Evolutionary conservation across 2,329 filamentous ascomycete genomes (phyloP), one percentile per base, ranked within the genome.

Genomic region (Paracoccidioides lutzii): DNA sequence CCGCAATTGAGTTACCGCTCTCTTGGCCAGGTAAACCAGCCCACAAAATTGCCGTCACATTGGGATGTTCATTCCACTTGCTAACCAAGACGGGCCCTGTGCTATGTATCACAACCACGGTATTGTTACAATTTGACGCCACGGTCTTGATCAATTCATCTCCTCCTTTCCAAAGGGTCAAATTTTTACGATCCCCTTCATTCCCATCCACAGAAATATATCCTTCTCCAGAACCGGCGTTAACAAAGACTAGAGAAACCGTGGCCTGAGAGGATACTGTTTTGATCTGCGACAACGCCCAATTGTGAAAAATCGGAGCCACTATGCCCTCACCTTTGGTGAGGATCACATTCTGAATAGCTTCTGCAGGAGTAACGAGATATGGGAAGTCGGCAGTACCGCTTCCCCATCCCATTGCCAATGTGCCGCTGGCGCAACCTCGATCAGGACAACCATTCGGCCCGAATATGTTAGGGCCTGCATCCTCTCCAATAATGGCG

Each of bases 31-130:
- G 85, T 44, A 90, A 74, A 63, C 85, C 85, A 48, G 85, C 85
- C 79, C 84, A 89, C 15, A 90, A 74, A 56, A 90, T 84, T 41
- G 83, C 86, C 51, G 84, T 87, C 60, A 91, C 79, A 64, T 87
- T 88, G 3, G 81, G 79, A 63, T 85, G 70, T 55, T 74, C 65
- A 38, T 75, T 70, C 72, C 74, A 77, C 50, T 88, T 81, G 10
- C 83, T 81, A 30, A 96, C 72, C 0, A 94, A 73, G 4, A 94
- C 87, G 0, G 90, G 82, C 0, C 90, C 90, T 3, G 84, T 81
- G 1, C 87, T 89, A 75, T 97, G 91, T 57, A 97, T 85, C 56
- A 96, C 82, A 14, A 97, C 88, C 58, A 97, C 85, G 10, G 90
- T 95, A 78, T 96, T 95, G 74, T 85, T 83, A 76, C 85, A 90